Evolutionary conservation across 306 rosid species (phyloP), one percentile per base, ranked within the genome.

Genomic region (Fragaria iinumae): DNA sequence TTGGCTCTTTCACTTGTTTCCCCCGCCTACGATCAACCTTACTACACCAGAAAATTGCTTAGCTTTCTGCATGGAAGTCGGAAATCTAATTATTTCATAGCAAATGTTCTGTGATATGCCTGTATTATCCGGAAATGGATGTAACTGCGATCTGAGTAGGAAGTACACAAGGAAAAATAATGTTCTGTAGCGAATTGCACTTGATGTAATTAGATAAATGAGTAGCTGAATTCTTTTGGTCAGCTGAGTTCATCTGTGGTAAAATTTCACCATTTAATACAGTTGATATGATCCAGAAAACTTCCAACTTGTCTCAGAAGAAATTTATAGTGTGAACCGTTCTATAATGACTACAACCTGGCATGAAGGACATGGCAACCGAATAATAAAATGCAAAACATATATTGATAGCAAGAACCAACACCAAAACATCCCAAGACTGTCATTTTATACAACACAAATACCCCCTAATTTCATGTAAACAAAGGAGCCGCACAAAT

Each of bases 401-500:
- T 36, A 36, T 36, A 41, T 43, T 14, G 56, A 62, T 45, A 29
- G 13, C 9, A 16, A 32, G 32, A 43, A 47, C 41, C 60, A 74
- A 43, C 11, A 73, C 23, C 69, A 75, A 59, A 62, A 36, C 29
- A 59, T 59, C 38, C 49, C 32, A 60, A 74, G 9, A 62, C 55
- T 11, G 66, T 14, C 57, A 67, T 44, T 73, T 39, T 23, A 71
- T 71, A 80, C 47, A 47, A 32, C n/a, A 57, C 75, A 74, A 34
- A 29, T 47, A 80, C 48, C 36, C 55, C 47, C 71, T 44, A 62
- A 62, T 76, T 64, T 75, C 44, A 25, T 14, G 73, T 80, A 76
- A 60, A 64, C 79, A 71, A 47, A 77, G 57, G 64, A 84, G 83
- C 90, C 84, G 81, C 83, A 79, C 59, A 77, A 67, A 56, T 48